Percentiles rank a stretch among this genome's conserved stretches.
Conservation (phyloP, 2,329 filamentous ascomycete species). For the Cylindrodendrum hubeiense region DNA sequence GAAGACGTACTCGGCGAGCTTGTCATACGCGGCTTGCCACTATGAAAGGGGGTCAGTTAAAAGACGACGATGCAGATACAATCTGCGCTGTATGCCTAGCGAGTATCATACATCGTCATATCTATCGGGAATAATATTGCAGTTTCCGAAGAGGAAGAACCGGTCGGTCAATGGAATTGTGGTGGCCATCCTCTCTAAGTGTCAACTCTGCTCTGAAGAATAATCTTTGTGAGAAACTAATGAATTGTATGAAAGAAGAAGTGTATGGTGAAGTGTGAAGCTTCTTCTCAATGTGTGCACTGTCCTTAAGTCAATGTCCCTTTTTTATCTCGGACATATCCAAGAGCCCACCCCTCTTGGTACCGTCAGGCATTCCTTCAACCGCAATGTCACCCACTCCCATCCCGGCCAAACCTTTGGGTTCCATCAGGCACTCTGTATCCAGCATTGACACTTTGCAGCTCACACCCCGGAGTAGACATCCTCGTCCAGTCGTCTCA, state of each 20-base stretch:
- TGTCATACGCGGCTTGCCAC: slow-evolving; percentile 57
- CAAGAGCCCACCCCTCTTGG: background rate
- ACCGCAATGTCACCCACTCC: background rate
- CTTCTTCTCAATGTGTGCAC: background rate
- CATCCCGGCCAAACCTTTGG: background rate
- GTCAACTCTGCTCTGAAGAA: background rate
- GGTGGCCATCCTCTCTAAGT: slow-evolving; percentile 2
- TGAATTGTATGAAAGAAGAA: background rate
- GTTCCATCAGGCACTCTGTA: slow-evolving; percentile 20
- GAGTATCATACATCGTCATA: slow-evolving; percentile 47
- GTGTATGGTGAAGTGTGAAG: background rate
- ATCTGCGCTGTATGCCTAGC: background rate
- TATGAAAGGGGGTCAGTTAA: slow-evolving; percentile 25
- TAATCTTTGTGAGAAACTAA: background rate
- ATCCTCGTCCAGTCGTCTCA: background rate
- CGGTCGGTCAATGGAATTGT: slow-evolving; percentile 27
- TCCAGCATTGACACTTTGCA: background rate
- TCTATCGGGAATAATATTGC: slow-evolving; percentile 51
- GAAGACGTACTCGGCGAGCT: slow-evolving; percentile 51
- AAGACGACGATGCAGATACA: background rate
- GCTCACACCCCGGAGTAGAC: background rate
- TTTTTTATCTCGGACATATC: background rate
- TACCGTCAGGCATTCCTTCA: background rate
- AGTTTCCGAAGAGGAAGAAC: slow-evolving; percentile 45
- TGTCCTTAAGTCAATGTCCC: background rate